A percentile compares a stretch with the other conserved stretches of the same genome.
Evolutionary conservation across 2,329 filamentous ascomycete species (phyloP).

Genomic region (Scortechinia acanthostroma): DNA sequence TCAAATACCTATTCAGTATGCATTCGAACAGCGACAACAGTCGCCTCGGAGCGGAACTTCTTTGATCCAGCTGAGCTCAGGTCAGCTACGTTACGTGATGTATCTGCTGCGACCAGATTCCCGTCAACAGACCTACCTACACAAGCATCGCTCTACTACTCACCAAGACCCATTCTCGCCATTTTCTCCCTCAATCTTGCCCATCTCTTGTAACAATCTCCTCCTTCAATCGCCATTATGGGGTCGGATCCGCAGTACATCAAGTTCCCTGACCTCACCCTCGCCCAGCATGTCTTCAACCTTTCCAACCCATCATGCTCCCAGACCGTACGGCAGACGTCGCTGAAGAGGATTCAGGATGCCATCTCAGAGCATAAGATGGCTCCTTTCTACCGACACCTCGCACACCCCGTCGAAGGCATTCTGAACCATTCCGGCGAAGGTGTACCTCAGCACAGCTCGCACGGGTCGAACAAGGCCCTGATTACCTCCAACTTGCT

Average conservation of each 20-base stretch:
- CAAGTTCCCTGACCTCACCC: slow-evolving; percentile 54
- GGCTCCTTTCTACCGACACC: slow-evolving; percentile 59
- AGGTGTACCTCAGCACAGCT: slow-evolving; percentile 35
- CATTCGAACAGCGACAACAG: no score
- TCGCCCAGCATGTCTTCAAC: slow-evolving; percentile 63
- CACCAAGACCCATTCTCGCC: neutral
- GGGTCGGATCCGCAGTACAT: slow-evolving; percentile 58
- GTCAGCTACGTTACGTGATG: neutral
- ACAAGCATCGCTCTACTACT: neutral
- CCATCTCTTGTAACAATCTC: neutral
- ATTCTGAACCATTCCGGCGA: slow-evolving; percentile 74
- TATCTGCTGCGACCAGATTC: neutral
- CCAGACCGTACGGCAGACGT: slow-evolving; percentile 40
- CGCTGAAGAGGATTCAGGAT: slow-evolving; percentile 54
- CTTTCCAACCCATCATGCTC: slow-evolving; percentile 53
- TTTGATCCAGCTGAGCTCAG: neutral
- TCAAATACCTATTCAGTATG: no score
- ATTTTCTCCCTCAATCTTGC: neutral
- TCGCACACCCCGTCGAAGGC: slow-evolving; percentile 64
- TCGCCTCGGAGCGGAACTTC: no score
- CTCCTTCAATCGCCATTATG: slow-evolving; percentile 31
- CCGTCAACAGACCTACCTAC: neutral
- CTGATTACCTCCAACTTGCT: slow-evolving; percentile 67
- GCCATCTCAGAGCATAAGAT: slow-evolving; percentile 58
- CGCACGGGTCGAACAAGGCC: slow-evolving; percentile 60